These are phyloP conservation scores for Xylaria acuta DNA, from an alignment of 495 filamentous ascomycete species.

Conservation along the genomic window DNA sequence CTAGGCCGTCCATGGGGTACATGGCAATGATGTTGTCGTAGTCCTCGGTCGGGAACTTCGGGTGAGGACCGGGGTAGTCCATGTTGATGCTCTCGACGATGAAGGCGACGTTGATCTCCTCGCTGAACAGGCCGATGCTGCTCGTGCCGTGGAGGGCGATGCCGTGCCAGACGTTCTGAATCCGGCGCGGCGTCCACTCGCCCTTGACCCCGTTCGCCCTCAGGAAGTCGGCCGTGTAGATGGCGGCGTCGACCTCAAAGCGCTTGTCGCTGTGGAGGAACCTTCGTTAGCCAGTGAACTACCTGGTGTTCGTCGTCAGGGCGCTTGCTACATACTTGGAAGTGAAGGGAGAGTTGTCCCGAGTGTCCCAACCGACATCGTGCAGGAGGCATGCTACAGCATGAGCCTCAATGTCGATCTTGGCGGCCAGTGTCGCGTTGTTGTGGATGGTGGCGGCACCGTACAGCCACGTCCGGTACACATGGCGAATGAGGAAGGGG, in stretches of 20 bases:
- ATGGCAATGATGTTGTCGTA: slow-evolving; percentile 41
- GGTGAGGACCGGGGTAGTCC: slow-evolving; percentile 52
- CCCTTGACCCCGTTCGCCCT: slow-evolving; percentile 22
- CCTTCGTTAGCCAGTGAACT: not conserved
- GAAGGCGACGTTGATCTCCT: slow-evolving; percentile 50
- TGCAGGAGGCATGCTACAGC: slow-evolving; percentile 56
- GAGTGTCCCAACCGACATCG: slow-evolving; percentile 56
- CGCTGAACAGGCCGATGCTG: slow-evolving; percentile 47
- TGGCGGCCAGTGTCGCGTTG: slow-evolving; percentile 34
- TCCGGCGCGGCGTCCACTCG: slow-evolving; percentile 45
- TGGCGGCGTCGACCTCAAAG: slow-evolving; percentile 65
- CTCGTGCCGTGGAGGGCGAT: slow-evolving; percentile 58
- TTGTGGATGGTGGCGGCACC: slow-evolving; percentile 46
- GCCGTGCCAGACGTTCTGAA: slow-evolving; percentile 60
- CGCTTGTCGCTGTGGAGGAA: slow-evolving; percentile 46
- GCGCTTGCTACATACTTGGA: slow-evolving; percentile 4
- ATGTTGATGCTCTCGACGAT: slow-evolving; percentile 47
- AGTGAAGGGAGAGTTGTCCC: slow-evolving; percentile 33
- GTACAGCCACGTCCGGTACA: slow-evolving; percentile 50
- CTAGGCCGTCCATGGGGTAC: slow-evolving; percentile 39
- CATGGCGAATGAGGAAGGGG: slow-evolving; percentile 20
- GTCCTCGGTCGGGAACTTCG: slow-evolving; percentile 23
- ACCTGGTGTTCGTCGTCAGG: not conserved
- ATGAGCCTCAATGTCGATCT: slow-evolving; percentile 50
- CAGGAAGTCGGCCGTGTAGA: slow-evolving; percentile 54